Evolutionary conservation across 2,329 filamentous ascomycete genomes (phyloP).

Genomic region (Neonectria faginata): DNA sequence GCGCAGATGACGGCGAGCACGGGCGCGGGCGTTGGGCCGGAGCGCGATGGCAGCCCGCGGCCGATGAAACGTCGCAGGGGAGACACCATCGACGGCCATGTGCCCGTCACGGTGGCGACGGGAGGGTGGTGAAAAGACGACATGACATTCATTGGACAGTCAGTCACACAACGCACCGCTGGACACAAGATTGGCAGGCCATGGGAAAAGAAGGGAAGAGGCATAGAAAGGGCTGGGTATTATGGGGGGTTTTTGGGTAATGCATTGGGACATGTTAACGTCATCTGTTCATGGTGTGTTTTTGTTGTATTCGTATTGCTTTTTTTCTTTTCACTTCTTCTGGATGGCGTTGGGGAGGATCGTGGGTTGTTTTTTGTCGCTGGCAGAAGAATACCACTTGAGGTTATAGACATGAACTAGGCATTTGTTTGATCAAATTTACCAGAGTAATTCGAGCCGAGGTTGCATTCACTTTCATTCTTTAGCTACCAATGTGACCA

Average conservation of each 20-base stretch:
- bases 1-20: constrained; percentile 44
- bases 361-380: constrained; percentile 12
- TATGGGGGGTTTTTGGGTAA: constrained; percentile 8
- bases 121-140: constrained; percentile 46
- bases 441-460: constrained; percentile 19
- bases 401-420: constrained; percentile 21
- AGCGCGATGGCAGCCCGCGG: constrained; percentile 51
- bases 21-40: constrained; percentile 42
- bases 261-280: constrained; percentile 20
- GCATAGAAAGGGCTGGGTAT: constrained; percentile 14
- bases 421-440: constrained; percentile 9
- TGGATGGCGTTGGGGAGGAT: constrained; percentile 21
- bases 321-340: constrained; percentile 1
- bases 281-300: constrained; percentile 17
- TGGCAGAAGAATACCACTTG: constrained; percentile 18
- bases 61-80: constrained; percentile 53
- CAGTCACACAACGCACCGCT: background rate
- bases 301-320: constrained; percentile 2
- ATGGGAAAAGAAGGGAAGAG: background rate
- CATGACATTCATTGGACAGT: background rate
- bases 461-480: background rate
- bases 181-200: background rate
- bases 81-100: constrained; percentile 48
- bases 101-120: constrained; percentile 47
- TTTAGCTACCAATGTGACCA: background rate